Conservation (phyloP, 768 basidiomycete genomes). For the Leccinum subgranulosum region DNA sequence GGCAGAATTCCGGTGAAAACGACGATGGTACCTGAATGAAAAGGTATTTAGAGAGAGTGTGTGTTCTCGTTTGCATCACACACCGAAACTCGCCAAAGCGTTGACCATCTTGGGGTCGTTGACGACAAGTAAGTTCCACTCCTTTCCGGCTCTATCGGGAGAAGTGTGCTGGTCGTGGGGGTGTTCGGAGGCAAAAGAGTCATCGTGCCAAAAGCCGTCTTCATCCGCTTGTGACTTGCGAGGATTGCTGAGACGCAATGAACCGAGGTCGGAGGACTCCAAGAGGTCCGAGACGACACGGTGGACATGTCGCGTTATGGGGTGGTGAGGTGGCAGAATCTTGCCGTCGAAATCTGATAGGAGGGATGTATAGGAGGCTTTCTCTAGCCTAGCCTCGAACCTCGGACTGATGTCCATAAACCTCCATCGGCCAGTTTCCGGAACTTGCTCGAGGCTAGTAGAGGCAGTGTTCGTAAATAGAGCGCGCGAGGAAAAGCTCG, state of each 20-base stretch:
- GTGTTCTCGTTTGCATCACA: not conserved
- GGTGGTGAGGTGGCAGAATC: slow-evolving; percentile 67
- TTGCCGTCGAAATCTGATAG: slow-evolving; percentile 48
- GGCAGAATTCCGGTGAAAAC: slow-evolving; percentile 91
- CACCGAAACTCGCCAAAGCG: slow-evolving; percentile 74
- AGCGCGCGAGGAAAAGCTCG: not conserved
- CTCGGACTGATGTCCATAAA: slow-evolving; percentile 77
- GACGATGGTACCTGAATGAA: slow-evolving; percentile 59
- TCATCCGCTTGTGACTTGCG: not conserved
- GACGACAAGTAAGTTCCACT: slow-evolving; percentile 78
- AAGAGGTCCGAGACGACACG: slow-evolving; percentile 69
- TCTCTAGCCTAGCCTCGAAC: slow-evolving; percentile 53
- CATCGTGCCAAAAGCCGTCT: slow-evolving; percentile 25
- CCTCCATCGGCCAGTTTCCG: slow-evolving; percentile 83
- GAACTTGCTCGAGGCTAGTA: slow-evolving; percentile 74
- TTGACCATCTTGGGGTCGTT: slow-evolving; percentile 69
- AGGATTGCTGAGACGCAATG: slow-evolving; percentile 32
- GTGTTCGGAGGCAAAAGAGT: slow-evolving; percentile 12
- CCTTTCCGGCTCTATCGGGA: slow-evolving; percentile 24
- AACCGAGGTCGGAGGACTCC: slow-evolving; percentile 67
- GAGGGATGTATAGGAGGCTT: slow-evolving; percentile 40
- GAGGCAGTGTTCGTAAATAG: not conserved
- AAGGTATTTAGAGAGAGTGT: not conserved
- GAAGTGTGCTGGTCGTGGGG: slow-evolving; percentile 1
- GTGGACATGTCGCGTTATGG: slow-evolving; percentile 62